A percentile compares a stretch with the other conserved stretches of the same genome.
These are phyloP conservation scores for Pseudopyrenochaeta lycopersici DNA, from an alignment of 2,329 filamentous ascomycete genomes.

Conservation along the genomic window DNA sequence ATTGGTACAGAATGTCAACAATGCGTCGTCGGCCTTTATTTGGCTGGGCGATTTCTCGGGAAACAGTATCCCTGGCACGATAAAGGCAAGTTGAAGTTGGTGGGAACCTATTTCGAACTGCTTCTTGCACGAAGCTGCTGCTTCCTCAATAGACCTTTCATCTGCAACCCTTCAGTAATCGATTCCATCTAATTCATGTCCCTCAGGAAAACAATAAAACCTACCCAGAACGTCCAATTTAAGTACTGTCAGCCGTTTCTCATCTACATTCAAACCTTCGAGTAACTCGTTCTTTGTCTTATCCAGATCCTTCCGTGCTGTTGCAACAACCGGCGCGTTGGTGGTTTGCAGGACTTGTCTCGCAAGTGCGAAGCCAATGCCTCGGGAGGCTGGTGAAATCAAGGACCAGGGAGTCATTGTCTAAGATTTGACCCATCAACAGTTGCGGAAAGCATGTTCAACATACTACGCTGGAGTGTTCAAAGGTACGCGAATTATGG, in stretches of 20 bases:
- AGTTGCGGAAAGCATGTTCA: conserved; percentile 13
- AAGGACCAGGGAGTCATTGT: conserved; percentile 59
- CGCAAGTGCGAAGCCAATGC: conserved; percentile 70
- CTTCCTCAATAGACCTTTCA: conserved; percentile 67
- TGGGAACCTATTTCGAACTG: conserved; percentile 59
- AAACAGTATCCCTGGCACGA: conserved; percentile 74
- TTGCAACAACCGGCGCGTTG: conserved; percentile 67
- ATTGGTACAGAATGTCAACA: conserved; percentile 78
- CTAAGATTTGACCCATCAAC: background rate
- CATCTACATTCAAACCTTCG: conserved; percentile 57
- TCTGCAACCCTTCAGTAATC: conserved; percentile 51
- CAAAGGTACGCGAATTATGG: conserved; percentile 8
- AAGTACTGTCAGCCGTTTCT: conserved; percentile 61
- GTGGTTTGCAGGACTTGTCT: conserved; percentile 67
- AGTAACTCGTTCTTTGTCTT: conserved; percentile 61
- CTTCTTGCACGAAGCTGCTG: conserved; percentile 63
- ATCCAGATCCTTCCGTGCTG: conserved; percentile 63
- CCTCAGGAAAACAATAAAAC: background rate
- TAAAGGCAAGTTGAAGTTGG: conserved; percentile 74
- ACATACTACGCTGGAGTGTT: conserved; percentile 1
- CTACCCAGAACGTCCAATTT: conserved; percentile 67
- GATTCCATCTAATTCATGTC: no score
- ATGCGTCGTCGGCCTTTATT: conserved; percentile 67
- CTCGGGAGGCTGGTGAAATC: conserved; percentile 68
- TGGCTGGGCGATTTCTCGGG: conserved; percentile 76